Evolutionary conservation across 305 asterid genomes (phyloP), one percentile per base, ranked within the genome.

Genomic region (Plantago lanceolata): DNA sequence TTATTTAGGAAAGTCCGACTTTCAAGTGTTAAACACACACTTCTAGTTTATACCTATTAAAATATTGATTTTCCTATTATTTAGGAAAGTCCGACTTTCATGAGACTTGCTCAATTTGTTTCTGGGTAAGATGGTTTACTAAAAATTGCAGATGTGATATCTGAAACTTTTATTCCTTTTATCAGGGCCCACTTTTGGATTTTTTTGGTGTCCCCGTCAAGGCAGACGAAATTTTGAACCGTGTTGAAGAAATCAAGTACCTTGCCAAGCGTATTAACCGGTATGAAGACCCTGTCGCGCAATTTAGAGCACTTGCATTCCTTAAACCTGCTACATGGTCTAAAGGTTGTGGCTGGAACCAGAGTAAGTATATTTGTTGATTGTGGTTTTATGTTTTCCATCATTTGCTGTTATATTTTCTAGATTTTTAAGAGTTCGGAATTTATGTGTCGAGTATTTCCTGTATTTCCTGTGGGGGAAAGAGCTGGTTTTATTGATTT

Each of bases 331-430:
- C 97, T 61, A 84, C 97, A 0, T 94, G 99, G 99, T 91, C 99
- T 60, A 94, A 90, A 80, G 99, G 99, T 48, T 94, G 99, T 87
- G 97, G 99, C 71, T 94, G 99, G 99, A 94, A 90, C 72, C 99
- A 86, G 78, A 94, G 99, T 94, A 85, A 84, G 96, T 85, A 37
- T 67, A 37, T 19, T 5, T 9, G 37, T 19, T 54, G 48, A 56
- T 59, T 47, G 37, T 52, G 35, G 28, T 63, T 60, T 54, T 66
- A 9, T 44, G 45, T 31, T 9, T 55, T 51, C 53, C 55, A 35
- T 62, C 61, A 47, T 52, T 28, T 40, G 8, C 55, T 47, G 16
- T 52, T 40, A 59, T 24, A 57, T 48, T 64, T 59, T 52, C 54
- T 60, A 18, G 18, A 7, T 24, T 24, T 24, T 24, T 24, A 24